Base-by-base conservation (phyloP, 345 rosid species). In the Gossypium ekmanianum region DNA sequence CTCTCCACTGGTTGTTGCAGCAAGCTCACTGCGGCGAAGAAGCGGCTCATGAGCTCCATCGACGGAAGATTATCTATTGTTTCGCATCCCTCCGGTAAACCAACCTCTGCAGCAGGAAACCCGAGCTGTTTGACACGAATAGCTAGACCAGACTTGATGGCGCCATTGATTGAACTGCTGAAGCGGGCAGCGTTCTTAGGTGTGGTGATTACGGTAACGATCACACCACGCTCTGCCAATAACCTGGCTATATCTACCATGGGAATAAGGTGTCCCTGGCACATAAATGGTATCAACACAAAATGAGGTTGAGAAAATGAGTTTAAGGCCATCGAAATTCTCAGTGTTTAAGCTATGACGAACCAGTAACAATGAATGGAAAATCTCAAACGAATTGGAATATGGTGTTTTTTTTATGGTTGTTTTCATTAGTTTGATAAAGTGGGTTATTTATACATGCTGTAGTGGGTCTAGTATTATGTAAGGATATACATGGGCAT, bases 31-130 rank as follows among this genome's bases (percentile, higher is more conserved):
- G 69, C 69, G 11, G 64, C n/a, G 61, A 54, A 77, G 68, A 84
- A 73, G 12, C 20, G 45, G 9, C 59, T 48, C 13, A 29, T 16
- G 6, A 73, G 45, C 16, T 61, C 27, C 44, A 44, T 44, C 7
- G 68, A 59, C 7, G 76, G 87, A 56, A 79, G 81, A 26, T 69
- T 18, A 78, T 84, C 87, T 58, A 84, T 0, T 72, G 72, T 74
- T 71, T 84, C 87, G 20, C 81, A 79, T 2, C 87, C 84, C 9
- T 71, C 61, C 2, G 84, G 84, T 39, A 84, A 71, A 9, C 84
- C 84, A 2, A 59, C 79, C 66, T 78, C 77, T 22, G 26, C 34
- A 66, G 74, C 17, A 3, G 83, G 84, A 55, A 84, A 81, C 0
- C 52, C 76, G 14, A 84, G 48, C 13, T 61, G 66, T 2, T 76